Evolutionary conservation across 768 basidiomycete genomes (phyloP), one percentile per base, ranked within the genome.

Genomic region (Xanthoconium stramineum): DNA sequence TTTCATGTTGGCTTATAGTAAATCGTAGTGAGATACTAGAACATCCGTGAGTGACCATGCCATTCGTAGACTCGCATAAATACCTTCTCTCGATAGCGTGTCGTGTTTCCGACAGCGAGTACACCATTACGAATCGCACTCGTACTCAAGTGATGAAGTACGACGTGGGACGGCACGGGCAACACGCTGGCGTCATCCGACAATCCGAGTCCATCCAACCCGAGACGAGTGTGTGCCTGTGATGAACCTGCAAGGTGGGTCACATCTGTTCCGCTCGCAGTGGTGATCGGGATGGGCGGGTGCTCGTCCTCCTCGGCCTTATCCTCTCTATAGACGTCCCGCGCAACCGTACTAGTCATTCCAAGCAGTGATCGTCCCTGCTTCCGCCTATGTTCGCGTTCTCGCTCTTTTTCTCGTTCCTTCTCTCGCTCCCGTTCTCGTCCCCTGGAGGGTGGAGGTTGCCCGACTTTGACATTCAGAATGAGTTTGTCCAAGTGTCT

Each of bases 121-220:
- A 96, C 92, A 8, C 93, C 94, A 69, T 94, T 94, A 72, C 85
- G 80, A 58, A 98, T 98, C 50, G 95, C 94, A 65, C 93, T 96
- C 58, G 95, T 97, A 59, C 91, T 91, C 64, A 98, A 73, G 72
- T 98, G 95, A 64, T 97, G 94, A 60, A 98, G 76, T 24, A 98
- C 93, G 37, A 93, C 92, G 75, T 98, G 95, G 37, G 85, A 89
- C 20, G 95, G 95, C 20, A 97, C 92, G 15, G 96, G 89, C 59
- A 98, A 72, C 54, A 98, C 93, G 47, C 87, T 88, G 50, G 84
- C 89, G 66, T 98, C 95, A 72, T 98, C 95, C 17, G 85, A 82
- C 65, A 86, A 61, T n/a, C 80, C 75, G 0, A 65, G 62, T 8
- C 68, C 74, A 13, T 76, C 76, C 42, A 75, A 55, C 39, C 69